Evolutionary conservation across 2,329 filamentous ascomycete species (phyloP), one percentile per base, ranked within the genome.

Genomic region (Epichloe baconii): DNA sequence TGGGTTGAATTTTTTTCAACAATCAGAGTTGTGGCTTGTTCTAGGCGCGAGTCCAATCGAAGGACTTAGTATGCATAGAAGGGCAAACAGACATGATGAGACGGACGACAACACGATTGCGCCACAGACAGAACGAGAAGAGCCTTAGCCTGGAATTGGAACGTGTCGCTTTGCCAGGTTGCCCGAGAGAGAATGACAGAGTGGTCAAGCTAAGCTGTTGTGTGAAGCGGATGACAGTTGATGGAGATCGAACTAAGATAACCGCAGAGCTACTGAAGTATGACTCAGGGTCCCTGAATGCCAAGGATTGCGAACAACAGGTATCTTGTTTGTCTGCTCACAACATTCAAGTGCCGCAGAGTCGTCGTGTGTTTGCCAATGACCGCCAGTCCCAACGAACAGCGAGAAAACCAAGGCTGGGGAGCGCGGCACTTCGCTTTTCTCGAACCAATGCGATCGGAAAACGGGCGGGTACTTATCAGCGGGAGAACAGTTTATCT

Each of bases 11-110:
- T 21, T 19, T 44, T 19, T 44, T 23, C 34, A 17, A 8, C n/a
- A 14, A 44, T 23, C 7, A 43, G 21, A 35, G 35, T 14, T 31
- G 3, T 17, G 15, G 44, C 21, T 40, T 14, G 46, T 26, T 50
- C 47, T 60, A 61, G 26, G 54, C 54, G 51, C 53, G 53, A 52
- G 59, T 58, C 59, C 59, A 58, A 50, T 56, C 55, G 15, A 57
- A 53, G 56, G 58, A 62, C 60, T 46, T 54, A 41, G 53, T 47
- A 53, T 49, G 50, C 40, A 53, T 51, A 49, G 49, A 49, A 17
- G 49, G 48, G 49, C 51, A 50, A 55, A 55, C 43, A 51, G 49
- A 53, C 59, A 61, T 61, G 53, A 38, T 61, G 57, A 50, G 26
- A 12, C 8, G 19, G 34, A 38, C 37, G n/a, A 21, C 5, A 23